Conservation (phyloP, 2,329 filamentous ascomycete genomes). For the Calonectria montana region DNA sequence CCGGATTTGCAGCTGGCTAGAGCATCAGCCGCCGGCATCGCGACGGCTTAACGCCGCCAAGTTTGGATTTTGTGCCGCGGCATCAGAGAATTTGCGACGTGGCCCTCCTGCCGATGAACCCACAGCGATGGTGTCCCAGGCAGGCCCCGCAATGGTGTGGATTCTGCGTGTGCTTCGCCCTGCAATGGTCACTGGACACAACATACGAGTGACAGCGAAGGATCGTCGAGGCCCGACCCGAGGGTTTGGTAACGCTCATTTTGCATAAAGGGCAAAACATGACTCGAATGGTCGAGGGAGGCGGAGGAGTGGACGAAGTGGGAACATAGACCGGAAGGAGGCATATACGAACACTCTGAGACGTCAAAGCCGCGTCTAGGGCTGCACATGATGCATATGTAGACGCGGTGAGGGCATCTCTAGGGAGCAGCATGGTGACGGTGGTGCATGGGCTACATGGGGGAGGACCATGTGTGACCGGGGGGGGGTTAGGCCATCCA, state of each 20-base stretch:
- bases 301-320: slow-evolving; percentile 27
- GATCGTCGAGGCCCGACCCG: slow-evolving; percentile 40
- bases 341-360: slow-evolving; percentile 41
- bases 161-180: slow-evolving; percentile 9
- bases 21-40: slow-evolving; percentile 30
- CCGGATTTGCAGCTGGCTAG: slow-evolving; percentile 20
- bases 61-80: neutral
- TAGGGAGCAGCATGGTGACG: slow-evolving; percentile 15
- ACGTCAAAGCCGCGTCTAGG: slow-evolving; percentile 38
- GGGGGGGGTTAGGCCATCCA: neutral
- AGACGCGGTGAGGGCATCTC: slow-evolving; percentile 34
- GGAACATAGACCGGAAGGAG: slow-evolving; percentile 17
- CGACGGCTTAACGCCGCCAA: slow-evolving; percentile 32
- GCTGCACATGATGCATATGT: slow-evolving; percentile 27
- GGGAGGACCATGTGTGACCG: slow-evolving; percentile 23
- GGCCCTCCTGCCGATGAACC: slow-evolving; percentile 16
- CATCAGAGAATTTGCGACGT: slow-evolving; percentile 8
- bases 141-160: slow-evolving; percentile 18
- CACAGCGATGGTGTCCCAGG: slow-evolving; percentile 18
- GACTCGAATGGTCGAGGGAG: slow-evolving; percentile 24
- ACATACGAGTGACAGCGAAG: slow-evolving; percentile 38
- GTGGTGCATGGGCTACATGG: slow-evolving; percentile 16
- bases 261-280: slow-evolving; percentile 40
- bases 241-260: slow-evolving; percentile 46
- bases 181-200: slow-evolving; percentile 31